phyloP scores from a whole-genome alignment of 345 rosid genomes.

The Syzygium jambos region DNA sequence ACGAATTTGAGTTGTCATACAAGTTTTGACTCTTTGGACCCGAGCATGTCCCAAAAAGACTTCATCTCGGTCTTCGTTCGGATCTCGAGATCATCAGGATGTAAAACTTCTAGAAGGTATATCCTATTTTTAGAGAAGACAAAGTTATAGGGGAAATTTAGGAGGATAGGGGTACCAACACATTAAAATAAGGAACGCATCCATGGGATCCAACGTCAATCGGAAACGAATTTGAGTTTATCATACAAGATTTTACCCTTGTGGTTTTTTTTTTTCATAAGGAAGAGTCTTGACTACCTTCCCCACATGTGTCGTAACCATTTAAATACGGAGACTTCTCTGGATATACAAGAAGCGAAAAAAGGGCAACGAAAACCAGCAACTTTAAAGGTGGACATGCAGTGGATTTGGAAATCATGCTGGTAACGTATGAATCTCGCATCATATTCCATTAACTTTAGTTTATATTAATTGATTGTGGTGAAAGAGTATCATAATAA shows the following conservation, averaged over 20 bases:
- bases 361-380: not conserved
- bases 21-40: not conserved
- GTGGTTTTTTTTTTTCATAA: not conserved
- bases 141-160: too few relatives aligned
- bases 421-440: not conserved
- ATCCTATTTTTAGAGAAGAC: too few relatives aligned
- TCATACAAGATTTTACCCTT: not conserved
- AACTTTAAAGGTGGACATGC: not conserved
- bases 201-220: not conserved
- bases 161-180: too few relatives aligned
- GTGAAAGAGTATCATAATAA: not conserved
- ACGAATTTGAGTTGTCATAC: not conserved
- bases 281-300: not conserved
- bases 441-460: not conserved
- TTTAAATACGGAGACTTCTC: not conserved
- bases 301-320: not conserved
- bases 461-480: not conserved
- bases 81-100: too few relatives aligned
- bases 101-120: too few relatives aligned
- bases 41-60: too few relatives aligned
- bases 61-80: too few relatives aligned
- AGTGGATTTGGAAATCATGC: not conserved
- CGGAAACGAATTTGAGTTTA: not conserved
- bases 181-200: too few relatives aligned
- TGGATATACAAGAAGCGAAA: not conserved